Evolutionary conservation across 306 rosid genomes (phyloP), one percentile per base, ranked within the genome.

Genomic region (Prosopis cineraria): DNA sequence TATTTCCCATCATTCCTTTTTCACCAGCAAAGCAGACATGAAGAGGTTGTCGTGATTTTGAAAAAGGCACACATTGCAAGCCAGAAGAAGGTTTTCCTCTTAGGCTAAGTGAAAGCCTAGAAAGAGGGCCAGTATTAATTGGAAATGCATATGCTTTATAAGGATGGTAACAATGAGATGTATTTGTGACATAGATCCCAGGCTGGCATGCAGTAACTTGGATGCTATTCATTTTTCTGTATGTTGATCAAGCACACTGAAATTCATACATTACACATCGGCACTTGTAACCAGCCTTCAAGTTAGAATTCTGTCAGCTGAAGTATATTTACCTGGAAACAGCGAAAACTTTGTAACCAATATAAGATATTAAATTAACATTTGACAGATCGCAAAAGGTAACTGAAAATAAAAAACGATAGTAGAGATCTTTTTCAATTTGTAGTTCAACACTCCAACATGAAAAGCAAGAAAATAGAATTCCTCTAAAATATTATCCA

Each of bases 21-120:
- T 86, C 89, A 75, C 89, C 89, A 9, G 86, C 89, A 20, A 79
- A 80, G 83, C 91, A 88, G 62, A 86, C 85, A 43, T 82, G 87
- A 68, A 75, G 81, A 59, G 80, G 31, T 29, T 39, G 78, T 50
- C 16, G 77, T 58, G 70, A 84, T 74, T 79, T 85, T 14, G 83
- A 78, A 31, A 78, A n/a, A 2, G 87, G 80, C 45, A 75, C 36
- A 47, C 63, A 65, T 58, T 44, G 85, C 70, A 77, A 66, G 79
- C 77, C 62, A 80, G 74, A 41, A 27, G 81, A 68, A 58, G 41
- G 72, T 70, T 75, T 44, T 20, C 33, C 30, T 55, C 45, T 39
- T 6, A 59, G 45, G 75, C 74, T 60, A 34, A 33, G 34, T 9
- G 77, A 70, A 62, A 45, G 75, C 63, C 78, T 65, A n/a, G 33